Percentiles rank a stretch among this genome's conserved stretches.
phyloP scores from a whole-genome alignment of 225 moss, liverwort and hornwort species.

The Marchantia polymorpha region DNA sequence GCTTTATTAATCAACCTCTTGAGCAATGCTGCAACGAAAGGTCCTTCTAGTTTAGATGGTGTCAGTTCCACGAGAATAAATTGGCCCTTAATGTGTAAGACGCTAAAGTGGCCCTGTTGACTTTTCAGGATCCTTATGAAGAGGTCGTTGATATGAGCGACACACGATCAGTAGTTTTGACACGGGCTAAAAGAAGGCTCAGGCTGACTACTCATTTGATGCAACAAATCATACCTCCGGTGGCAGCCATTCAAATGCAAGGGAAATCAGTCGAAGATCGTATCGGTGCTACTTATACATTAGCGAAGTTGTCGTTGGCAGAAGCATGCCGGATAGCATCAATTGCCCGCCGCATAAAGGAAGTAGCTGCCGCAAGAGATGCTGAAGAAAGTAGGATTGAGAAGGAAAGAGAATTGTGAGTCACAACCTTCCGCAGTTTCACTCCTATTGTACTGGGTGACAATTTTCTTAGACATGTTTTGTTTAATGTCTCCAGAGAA shows the following conservation, averaged over 20 bases:
- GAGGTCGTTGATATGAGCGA: conserved; percentile 45
- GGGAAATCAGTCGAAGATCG: conserved; percentile 70
- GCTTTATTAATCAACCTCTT: no score
- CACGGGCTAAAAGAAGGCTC: conserved; percentile 76
- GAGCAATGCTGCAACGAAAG: no score
- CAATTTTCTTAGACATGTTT: no score
- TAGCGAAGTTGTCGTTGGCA: conserved; percentile 79
- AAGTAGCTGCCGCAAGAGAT: conserved; percentile 45
- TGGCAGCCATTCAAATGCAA: conserved; percentile 75
- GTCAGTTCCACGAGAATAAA: no score
- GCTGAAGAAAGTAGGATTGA: conserved; percentile 51
- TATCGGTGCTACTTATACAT: conserved; percentile 65
- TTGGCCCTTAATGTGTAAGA: no score
- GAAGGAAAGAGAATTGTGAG: conserved; percentile 54
- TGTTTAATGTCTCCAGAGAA: no score
- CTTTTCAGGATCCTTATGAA: conserved; percentile 48
- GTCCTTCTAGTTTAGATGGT: no score
- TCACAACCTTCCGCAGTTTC: background rate
- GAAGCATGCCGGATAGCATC: conserved; percentile 90
- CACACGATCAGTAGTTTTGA: conserved; percentile 61
- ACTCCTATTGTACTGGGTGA: no score
- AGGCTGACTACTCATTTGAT: conserved; percentile 86
- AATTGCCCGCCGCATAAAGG: conserved; percentile 60
- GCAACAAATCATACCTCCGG: conserved; percentile 91
- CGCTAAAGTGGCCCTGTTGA: no score